A percentile compares a stretch with the other conserved stretches of the same genome.
These are phyloP conservation scores for Populus alba DNA, from an alignment of 345 rosid genomes.

Conservation along the genomic window DNA sequence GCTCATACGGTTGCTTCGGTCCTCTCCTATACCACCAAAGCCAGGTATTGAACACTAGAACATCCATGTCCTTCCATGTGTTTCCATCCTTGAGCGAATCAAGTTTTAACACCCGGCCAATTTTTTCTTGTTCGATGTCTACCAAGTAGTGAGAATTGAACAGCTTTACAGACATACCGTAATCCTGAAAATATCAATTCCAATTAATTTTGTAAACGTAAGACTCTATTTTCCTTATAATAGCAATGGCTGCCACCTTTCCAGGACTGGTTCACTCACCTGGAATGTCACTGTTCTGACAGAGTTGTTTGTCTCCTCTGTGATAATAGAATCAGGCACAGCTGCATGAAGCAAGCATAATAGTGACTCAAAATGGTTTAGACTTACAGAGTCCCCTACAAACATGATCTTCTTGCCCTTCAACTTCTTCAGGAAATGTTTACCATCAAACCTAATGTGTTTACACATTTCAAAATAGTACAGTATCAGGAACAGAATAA, in stretches of 20 bases:
- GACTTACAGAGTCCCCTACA: slow-evolving; percentile 63
- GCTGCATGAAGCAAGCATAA: slow-evolving; percentile 58
- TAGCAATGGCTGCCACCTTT: not conserved
- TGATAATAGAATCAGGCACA: slow-evolving; percentile 36
- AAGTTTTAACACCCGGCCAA: slow-evolving; percentile 58
- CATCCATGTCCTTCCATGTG: slow-evolving; percentile 51
- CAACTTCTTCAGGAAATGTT: slow-evolving; percentile 34
- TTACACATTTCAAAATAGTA: not conserved
- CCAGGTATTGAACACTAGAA: slow-evolving; percentile 65
- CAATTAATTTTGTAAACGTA: not conserved
- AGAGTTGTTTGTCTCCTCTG: slow-evolving; percentile 8
- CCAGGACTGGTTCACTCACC: slow-evolving; percentile 26
- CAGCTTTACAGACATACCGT: slow-evolving; percentile 41
- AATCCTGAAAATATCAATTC: slow-evolving; percentile 39
- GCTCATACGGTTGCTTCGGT: slow-evolving; percentile 50
- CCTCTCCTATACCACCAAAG: slow-evolving; percentile 71
- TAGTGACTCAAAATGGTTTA: slow-evolving; percentile 57
- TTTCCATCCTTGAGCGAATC: slow-evolving; percentile 44
- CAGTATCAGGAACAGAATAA: not conserved
- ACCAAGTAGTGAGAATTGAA: slow-evolving; percentile 41
- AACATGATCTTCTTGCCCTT: slow-evolving; percentile 58
- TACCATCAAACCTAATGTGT: slow-evolving; percentile 49
- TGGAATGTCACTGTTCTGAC: slow-evolving; percentile 32
- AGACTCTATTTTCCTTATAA: not conserved
- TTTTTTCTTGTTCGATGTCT: slow-evolving; percentile 41